Evolutionary conservation across 139 green algal genomes (phyloP), one percentile per base, ranked within the genome.

Genomic region (Chlorella vulgaris): DNA sequence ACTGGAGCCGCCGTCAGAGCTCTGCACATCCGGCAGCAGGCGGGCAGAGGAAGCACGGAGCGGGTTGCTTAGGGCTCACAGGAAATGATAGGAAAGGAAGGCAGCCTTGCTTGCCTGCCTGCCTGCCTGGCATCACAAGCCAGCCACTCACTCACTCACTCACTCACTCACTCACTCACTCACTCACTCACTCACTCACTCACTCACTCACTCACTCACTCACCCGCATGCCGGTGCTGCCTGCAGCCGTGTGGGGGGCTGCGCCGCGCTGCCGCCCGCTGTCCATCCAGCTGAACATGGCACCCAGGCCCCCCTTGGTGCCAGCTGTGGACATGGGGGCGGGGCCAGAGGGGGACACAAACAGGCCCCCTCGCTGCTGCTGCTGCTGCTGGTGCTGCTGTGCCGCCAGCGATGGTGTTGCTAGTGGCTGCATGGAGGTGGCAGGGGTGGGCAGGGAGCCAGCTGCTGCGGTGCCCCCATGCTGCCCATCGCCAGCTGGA

Each of bases 221-320:
- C 71, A 78, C 71, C 71, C 33, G 51, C 13, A 50, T 35, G 3
- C 21, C 71, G 26, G 51, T 68, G 47, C 36, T 33, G 51, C n/a
- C 71, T 3, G 42, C n/a, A 2, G 69, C 53, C 43, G 43, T 28
- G 47, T 10, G 55, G 5, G 55, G 18, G 5, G 55, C 55, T n/a
- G 18, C 55, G 15, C 55, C 55, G 33, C 71, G 33, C 8, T 58
- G 43, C 35, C 71, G 50, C 42, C 60, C 33, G 43, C 40, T 60
- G 33, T 82, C 76, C 61, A 82, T 74, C 76, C 76, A 82, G 60
- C 76, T 74, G 47, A 82, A 82, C 61, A 82, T 74, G 31, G 29
- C 39, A 8, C 76, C 76, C 40, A 82, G 62, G 26, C 76, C 67
- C 18, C 67, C 62, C 22, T 63, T 74, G 31, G 71, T 78, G 50